Conservation (phyloP, 2,329 filamentous ascomycete genomes). For the Microcera coccophila region DNA sequence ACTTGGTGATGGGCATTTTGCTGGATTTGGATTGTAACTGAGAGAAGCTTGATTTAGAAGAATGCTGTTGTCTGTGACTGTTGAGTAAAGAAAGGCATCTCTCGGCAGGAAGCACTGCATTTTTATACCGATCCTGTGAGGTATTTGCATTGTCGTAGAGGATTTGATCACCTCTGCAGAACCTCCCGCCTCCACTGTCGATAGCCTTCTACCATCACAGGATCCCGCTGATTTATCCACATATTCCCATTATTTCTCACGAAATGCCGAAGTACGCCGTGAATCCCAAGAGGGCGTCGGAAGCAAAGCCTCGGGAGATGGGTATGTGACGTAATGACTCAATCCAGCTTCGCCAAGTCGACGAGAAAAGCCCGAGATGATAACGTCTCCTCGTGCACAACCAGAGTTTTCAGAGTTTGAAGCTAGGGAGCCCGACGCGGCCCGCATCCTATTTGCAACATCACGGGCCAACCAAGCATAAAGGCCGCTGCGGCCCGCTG, state of each 20-base stretch:
- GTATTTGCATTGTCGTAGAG: background rate
- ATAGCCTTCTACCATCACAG: background rate
- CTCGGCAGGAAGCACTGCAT: background rate
- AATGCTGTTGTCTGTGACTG: background rate
- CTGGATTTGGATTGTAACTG: background rate
- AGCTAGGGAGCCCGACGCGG: background rate
- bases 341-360: background rate
- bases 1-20: conserved; percentile 23
- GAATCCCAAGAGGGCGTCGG: background rate
- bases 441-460: background rate
- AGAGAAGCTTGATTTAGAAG: background rate
- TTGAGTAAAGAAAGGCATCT: background rate
- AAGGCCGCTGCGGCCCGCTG: no score
- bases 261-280: background rate
- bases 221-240: background rate
- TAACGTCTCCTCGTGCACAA: background rate
- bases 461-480: background rate
- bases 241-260: background rate
- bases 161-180: background rate
- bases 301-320: background rate
- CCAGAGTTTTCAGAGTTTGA: background rate
- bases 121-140: background rate
- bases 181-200: background rate
- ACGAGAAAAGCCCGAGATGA: background rate
- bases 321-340: background rate